These are phyloP conservation scores for Termitomyces sp. DNA, from an alignment of 768 basidiomycete species.

Conservation along the genomic window DNA sequence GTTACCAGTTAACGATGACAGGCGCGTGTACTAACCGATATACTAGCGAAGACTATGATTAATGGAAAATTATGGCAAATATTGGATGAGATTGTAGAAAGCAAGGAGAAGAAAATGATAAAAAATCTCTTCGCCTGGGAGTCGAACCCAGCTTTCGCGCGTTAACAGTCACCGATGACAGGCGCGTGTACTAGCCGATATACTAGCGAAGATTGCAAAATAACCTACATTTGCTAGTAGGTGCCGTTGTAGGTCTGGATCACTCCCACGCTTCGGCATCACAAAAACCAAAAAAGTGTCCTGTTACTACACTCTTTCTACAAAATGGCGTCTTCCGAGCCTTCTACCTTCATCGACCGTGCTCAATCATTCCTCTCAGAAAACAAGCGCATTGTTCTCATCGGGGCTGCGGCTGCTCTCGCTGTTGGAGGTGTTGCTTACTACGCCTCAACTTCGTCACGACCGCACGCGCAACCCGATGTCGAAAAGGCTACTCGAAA, in stretches of 20 bases:
- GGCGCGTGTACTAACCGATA: too few species aligned
- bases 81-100: too few species aligned
- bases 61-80: too few species aligned
- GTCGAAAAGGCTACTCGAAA: constrained; percentile 45
- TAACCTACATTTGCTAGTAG: too few species aligned
- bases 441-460: constrained; percentile 58
- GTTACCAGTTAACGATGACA: too few species aligned
- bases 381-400: constrained; percentile 71
- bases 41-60: too few species aligned
- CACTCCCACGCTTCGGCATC: constrained; percentile 4
- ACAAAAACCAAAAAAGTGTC: constrained; percentile 6
- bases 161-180: neutral
- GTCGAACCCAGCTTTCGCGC: constrained; percentile 6
- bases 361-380: constrained; percentile 68
- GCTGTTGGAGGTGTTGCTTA: constrained; percentile 77
- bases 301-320: neutral
- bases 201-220: neutral
- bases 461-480: constrained; percentile 27
- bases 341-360: constrained; percentile 48
- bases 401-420: constrained; percentile 67
- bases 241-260: neutral
- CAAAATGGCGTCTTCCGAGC: constrained; percentile 17
- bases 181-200: constrained; percentile 8
- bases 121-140: constrained; percentile 5
- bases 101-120: too few species aligned